phyloP scores from a whole-genome alignment of 208 protist genomes.

The Trypanosoma platydactyli region DNA sequence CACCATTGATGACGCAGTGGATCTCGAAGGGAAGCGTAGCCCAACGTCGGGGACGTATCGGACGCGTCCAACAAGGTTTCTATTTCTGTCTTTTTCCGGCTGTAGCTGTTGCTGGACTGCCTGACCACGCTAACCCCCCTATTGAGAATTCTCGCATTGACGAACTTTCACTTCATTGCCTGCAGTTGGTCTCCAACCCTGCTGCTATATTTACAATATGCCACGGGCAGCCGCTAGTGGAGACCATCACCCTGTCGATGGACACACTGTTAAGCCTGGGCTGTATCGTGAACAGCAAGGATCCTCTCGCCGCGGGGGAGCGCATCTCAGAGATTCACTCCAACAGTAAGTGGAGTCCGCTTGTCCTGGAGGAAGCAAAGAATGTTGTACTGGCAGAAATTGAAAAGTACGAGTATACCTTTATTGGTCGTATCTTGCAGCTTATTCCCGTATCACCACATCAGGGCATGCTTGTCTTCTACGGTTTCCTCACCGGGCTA shows the following conservation, averaged over 20 bases:
- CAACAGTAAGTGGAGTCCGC: constrained; percentile 31
- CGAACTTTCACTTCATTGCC: constrained; percentile 40
- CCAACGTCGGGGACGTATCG: constrained; percentile 42
- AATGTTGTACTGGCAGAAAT: constrained; percentile 34
- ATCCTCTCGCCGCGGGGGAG: constrained; percentile 25
- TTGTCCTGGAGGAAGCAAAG: constrained; percentile 34
- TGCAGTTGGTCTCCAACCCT: constrained; percentile 37
- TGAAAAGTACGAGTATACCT: constrained; percentile 38
- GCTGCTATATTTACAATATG: constrained; percentile 44
- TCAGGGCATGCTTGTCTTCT: constrained; percentile 39
- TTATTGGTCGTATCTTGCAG: constrained; percentile 47
- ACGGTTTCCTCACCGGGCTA: constrained; percentile 37
- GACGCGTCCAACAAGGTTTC: constrained; percentile 44
- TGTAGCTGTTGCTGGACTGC: constrained; percentile 16
- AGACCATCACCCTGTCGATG: constrained; percentile 36
- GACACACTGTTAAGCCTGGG: constrained; percentile 31
- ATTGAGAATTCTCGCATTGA: constrained; percentile 45
- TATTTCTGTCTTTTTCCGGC: constrained; percentile 43
- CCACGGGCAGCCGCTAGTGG: constrained; percentile 32
- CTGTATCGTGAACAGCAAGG: constrained; percentile 36
- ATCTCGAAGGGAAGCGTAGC: constrained; percentile 34
- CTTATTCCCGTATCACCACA: constrained; percentile 42
- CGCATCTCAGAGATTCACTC: constrained; percentile 29
- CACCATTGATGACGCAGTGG: constrained; percentile 42
- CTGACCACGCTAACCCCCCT: constrained; percentile 30